phyloP scores from a whole-genome alignment of 331 rosid genomes.

The Prunus yedoensis region DNA sequence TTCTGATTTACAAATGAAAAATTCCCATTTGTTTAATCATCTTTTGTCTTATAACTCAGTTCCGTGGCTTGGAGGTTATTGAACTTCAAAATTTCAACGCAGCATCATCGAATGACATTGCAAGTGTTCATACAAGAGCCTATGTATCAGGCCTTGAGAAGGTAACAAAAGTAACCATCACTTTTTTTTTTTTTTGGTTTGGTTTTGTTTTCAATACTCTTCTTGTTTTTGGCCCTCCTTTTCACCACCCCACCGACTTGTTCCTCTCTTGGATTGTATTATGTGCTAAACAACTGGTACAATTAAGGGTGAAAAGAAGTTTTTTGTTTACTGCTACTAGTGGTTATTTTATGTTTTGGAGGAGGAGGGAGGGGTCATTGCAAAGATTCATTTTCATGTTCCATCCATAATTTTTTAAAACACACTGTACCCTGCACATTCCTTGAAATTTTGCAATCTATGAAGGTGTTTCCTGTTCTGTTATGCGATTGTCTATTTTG shows the following conservation, averaged over 20 bases:
- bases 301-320: background rate
- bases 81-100: slow-evolving; percentile 67
- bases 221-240: background rate
- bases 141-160: slow-evolving; percentile 85
- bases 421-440: background rate
- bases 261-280: background rate
- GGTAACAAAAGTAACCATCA: slow-evolving; percentile 40
- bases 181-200: background rate
- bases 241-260: background rate
- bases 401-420: background rate
- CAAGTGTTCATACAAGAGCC: slow-evolving; percentile 76
- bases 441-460: background rate
- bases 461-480: background rate
- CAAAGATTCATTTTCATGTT: background rate
- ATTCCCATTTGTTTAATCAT: background rate
- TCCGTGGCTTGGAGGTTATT: slow-evolving; percentile 66
- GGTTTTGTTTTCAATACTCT: slow-evolving; percentile 3
- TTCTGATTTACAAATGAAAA: background rate
- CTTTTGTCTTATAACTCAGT: slow-evolving; percentile 39
- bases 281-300: background rate
- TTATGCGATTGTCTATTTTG: background rate
- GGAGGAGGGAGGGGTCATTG: background rate
- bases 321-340: background rate
- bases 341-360: background rate
- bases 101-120: slow-evolving; percentile 75